Evolutionary conservation across 2,329 filamentous ascomycete species (phyloP).

Genomic region (Colletotrichum endophyticum): DNA sequence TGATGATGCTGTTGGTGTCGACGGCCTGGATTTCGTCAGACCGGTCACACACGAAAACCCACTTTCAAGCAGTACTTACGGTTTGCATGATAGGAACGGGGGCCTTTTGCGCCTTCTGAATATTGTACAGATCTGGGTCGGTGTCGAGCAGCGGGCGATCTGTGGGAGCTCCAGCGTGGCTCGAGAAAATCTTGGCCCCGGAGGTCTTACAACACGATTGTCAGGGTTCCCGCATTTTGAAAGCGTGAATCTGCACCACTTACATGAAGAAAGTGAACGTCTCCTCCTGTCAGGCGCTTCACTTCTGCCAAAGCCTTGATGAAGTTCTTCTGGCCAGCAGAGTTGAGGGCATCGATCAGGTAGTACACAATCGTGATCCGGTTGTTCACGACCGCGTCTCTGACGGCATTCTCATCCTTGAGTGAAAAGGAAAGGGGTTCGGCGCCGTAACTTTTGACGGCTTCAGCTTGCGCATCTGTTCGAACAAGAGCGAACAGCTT

Average conservation of each 20-base stretch:
- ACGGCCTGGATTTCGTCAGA: slow-evolving; percentile 33
- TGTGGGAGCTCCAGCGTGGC: slow-evolving; percentile 46
- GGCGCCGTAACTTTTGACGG: slow-evolving; percentile 46
- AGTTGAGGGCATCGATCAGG: slow-evolving; percentile 45
- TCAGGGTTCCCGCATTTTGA: not conserved
- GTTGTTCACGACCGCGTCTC: slow-evolving; percentile 40
- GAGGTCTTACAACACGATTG: slow-evolving; percentile 34
- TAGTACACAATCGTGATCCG: slow-evolving; percentile 54
- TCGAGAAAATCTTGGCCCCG: slow-evolving; percentile 58
- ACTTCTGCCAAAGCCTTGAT: slow-evolving; percentile 52
- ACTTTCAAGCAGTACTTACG: not conserved
- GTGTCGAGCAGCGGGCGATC: slow-evolving; percentile 46
- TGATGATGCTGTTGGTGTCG: slow-evolving; percentile 44
- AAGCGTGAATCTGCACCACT: not conserved
- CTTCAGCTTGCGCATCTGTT: slow-evolving; percentile 46
- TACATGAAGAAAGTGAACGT: not conserved
- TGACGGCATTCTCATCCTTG: slow-evolving; percentile 37
- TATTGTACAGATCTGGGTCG: slow-evolving; percentile 26
- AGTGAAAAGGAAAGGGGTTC: slow-evolving; percentile 45
- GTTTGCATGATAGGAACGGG: not conserved
- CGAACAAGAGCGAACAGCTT: slow-evolving; percentile 53
- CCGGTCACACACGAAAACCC: not conserved
- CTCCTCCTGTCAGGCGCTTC: slow-evolving; percentile 27
- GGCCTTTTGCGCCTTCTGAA: not conserved
- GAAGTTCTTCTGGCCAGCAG: slow-evolving; percentile 38